Evolutionary conservation across 768 basidiomycete species (phyloP).

Genomic region (Pholiota microspora): DNA sequence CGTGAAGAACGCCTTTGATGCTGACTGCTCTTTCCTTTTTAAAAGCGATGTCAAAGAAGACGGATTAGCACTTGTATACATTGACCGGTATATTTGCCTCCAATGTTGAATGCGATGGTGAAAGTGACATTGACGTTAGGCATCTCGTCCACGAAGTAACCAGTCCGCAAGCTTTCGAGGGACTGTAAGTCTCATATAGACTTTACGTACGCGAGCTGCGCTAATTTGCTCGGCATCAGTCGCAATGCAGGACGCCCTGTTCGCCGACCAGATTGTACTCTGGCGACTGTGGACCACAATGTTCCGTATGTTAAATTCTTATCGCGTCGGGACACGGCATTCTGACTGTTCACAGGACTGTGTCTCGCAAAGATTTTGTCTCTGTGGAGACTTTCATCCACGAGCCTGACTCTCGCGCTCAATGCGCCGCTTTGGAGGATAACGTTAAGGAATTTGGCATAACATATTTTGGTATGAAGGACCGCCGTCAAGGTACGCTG

Average conservation of each 20-base stretch:
- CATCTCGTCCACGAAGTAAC: conserved; percentile 88
- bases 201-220: neutral
- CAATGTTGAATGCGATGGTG: neutral
- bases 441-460: conserved; percentile 91
- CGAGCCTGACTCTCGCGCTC: conserved; percentile 83
- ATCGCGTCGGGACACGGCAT: neutral
- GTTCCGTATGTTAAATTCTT: conserved; percentile 61
- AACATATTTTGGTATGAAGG: conserved; percentile 90
- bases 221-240: conserved; percentile 29
- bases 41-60: conserved; percentile 68
- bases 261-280: conserved; percentile 83
- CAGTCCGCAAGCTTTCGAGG: conserved; percentile 91
- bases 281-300: conserved; percentile 88
- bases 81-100: conserved; percentile 57
- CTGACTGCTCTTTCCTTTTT: conserved; percentile 15
- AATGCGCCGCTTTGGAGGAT: conserved; percentile 80
- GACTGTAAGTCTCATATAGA: conserved; percentile 48
- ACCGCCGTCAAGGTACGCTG: conserved; percentile 74
- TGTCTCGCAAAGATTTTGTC: conserved; percentile 73
- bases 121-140: conserved; percentile 24
- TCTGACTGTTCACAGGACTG: conserved; percentile 45
- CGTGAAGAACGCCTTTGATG: conserved; percentile 5
- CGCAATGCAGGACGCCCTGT: conserved; percentile 75
- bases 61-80: conserved; percentile 80
- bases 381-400: conserved; percentile 71